Evolutionary conservation across 495 filamentous ascomycete species (phyloP).

Genomic region (Terfezia boudieri): DNA sequence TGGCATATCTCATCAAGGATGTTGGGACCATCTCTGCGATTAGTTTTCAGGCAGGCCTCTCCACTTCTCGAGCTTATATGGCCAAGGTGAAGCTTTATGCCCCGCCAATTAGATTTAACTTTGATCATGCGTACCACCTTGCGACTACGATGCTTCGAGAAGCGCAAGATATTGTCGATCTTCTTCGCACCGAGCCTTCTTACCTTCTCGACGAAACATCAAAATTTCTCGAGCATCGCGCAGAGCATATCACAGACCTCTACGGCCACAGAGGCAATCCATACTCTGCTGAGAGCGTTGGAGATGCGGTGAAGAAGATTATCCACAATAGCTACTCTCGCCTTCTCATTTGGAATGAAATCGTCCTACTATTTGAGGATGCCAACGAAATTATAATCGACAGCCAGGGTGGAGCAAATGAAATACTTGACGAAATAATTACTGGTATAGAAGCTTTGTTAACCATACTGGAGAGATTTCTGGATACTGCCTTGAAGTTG

Average conservation of each 20-base stretch:
- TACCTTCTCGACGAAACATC: conserved; percentile 2
- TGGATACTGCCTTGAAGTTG: no score
- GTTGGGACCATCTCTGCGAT: no score
- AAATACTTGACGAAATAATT: not conserved
- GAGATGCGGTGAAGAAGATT: not conserved
- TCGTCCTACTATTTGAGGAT: not conserved
- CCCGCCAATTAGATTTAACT: not conserved
- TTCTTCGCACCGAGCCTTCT: conserved; percentile 1
- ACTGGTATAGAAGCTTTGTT: not conserved
- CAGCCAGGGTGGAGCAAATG: not conserved
- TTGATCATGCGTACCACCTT: not conserved
- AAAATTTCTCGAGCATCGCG: not conserved
- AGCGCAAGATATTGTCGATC: conserved; percentile 2
- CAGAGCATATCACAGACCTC: not conserved
- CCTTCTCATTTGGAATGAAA: conserved; percentile 1
- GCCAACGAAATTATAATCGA: not conserved
- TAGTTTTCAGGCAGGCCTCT: no score
- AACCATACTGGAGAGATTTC: not conserved
- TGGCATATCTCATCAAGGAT: no score
- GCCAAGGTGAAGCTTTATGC: no score
- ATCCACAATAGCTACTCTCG: not conserved
- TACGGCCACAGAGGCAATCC: not conserved
- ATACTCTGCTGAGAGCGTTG: not conserved
- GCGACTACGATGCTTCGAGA: conserved; percentile 1
- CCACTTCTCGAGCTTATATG: no score